Evolutionary conservation across 495 filamentous ascomycete species (phyloP), one percentile per base, ranked within the genome.

Genomic region (Platismatia glauca): DNA sequence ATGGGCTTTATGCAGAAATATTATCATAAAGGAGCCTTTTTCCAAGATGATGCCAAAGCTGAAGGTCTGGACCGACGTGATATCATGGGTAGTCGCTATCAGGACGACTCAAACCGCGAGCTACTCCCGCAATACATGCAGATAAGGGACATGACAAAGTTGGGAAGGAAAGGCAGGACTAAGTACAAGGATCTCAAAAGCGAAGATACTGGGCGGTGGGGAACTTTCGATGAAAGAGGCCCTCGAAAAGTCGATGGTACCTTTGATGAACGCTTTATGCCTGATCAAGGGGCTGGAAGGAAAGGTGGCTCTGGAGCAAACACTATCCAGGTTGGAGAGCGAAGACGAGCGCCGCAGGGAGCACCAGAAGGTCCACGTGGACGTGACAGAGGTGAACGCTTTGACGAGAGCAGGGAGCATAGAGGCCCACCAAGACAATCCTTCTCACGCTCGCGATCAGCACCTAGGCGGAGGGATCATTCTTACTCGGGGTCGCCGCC

Each of bases 1-100:
- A 89, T 92, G 78, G 81, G 81, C 1, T 97, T 84, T 72, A 89
- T 97, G 89, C 92, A 96, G 72, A 92, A 93, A 72, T 97, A 97
- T 75, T 91, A 87, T 72, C 94, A 99, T 79, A 93, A 91, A 78
- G 94, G 94, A 57, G 94, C 94, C 31, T 98, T 97, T 77, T 97
- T 88, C 76, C 86, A 86, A 60, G 91, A 92, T 44, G 90, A 93
- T 65, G 78, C 82, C 35, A 84, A 87, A 65, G 81, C 81, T 20
- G 82, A 87, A 71, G 89, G 86, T 29, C 73, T 97, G 66, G 86
- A 86, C 69, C 74, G 83, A 70, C 75, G 92, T 43, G 88, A 94
- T 73, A 76, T 95, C 58, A 93, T 93, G 84, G 90, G 90, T 20
- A 78, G 85, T 9, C 72, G 81, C 35, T 91, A 90, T 65, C 84